phyloP scores from a whole-genome alignment of 768 basidiomycete species.

The Lepiota subincarnata region DNA sequence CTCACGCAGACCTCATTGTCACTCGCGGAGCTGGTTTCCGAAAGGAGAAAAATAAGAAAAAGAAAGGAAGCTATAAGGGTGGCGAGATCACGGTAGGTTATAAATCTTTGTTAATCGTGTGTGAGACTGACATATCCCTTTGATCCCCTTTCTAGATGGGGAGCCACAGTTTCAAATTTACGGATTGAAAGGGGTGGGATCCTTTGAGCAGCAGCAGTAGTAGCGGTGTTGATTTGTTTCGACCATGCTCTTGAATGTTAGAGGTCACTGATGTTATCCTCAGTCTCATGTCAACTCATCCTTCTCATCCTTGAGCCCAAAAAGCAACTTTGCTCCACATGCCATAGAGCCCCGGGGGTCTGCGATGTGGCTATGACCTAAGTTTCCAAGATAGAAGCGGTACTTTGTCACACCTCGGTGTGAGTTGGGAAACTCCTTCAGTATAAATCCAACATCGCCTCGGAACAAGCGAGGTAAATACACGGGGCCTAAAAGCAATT shows the following conservation, averaged over 20 bases:
- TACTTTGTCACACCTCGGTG: no score
- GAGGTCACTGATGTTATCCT: not conserved
- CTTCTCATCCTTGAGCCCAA: no score
- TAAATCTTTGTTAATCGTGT: not conserved
- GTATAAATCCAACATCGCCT: no score
- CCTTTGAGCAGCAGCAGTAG: not conserved
- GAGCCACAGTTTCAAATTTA: constrained; percentile 87
- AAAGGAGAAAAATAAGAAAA: constrained; percentile 99
- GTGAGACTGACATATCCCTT: not conserved
- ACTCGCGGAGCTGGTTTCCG: constrained; percentile 94
- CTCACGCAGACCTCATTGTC: constrained; percentile 83
- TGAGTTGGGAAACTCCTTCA: no score
- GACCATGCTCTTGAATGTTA: not conserved
- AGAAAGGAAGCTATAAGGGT: constrained; percentile 89
- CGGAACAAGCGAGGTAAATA: no score
- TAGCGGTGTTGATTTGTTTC: not conserved
- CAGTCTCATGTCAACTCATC: no score
- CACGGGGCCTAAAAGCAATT: no score
- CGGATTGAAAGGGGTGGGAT: constrained; percentile 16
- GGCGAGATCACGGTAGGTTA: constrained; percentile 87
- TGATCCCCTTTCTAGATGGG: constrained; percentile 48
- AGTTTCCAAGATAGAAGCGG: no score
- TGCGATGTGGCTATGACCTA: no score
- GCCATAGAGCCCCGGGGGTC: no score
- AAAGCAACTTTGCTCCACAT: no score